Base-by-base conservation (phyloP, 306 rosid genomes). In the Cicer arietinum region DNA sequence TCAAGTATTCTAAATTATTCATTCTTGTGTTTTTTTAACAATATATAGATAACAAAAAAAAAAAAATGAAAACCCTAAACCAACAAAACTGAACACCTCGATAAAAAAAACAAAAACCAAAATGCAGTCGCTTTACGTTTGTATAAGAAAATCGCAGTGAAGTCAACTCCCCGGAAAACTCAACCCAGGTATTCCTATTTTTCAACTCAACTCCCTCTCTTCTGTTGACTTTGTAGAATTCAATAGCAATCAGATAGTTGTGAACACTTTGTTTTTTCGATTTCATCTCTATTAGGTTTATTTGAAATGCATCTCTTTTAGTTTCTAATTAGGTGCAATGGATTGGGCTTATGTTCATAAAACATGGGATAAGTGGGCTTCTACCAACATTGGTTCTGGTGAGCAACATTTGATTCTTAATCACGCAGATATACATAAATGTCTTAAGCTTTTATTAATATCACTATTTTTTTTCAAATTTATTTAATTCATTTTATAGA, bases 351-450 rank as follows among this genome's bases (percentile, higher is more conserved):
- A 83, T 69, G 91, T 86, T 7, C 90, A 85, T 78, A 90, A 85
- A 81, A 74, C 81, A 35, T 91, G 97, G 98, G 97, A 94, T 43
- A 94, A 77, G 85, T 94, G 98, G 94, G 91, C 93, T 85, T 87
- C 96, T 67, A 14, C 71, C 50, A 86, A 75, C 75, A 73, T 91
- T 68, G 96, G 89, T 58, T 83, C 96, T 59, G 96, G 98, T 90
- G 22, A 87, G 83, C 71, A 25, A 48, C 0, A 7, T 59, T 56
- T 12, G 37, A 53, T 62, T 75, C 41, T 6, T 50, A 35, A 4
- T 37, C 7, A 60, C 18, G 39, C 48, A 10, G 7, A 48, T 20
- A 20, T 37, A 45, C 78, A 69, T 57, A 1, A 3, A n/a, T 41
- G 18, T 35, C 59, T 47, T 43, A 9, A 45, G 14, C 10, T 51